phyloP scores from a whole-genome alignment of 805 yeast species.

The Saccharomycopsis fibuligera region DNA sequence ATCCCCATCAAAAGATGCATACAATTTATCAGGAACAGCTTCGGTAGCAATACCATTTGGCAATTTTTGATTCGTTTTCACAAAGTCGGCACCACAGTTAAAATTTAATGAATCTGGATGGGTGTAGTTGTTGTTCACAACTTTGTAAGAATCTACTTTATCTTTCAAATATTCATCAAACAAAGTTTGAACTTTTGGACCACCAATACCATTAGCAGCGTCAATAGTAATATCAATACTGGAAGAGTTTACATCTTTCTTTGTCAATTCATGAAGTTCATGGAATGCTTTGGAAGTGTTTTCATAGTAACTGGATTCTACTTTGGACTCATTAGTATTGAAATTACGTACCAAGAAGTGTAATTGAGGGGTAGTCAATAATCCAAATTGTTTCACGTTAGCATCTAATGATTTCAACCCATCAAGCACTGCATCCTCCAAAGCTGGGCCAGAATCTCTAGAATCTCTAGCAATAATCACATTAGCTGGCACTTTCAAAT shows the following conservation, averaged over 20 bases:
- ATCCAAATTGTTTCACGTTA: slow-evolving; percentile 48
- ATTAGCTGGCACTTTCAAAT: slow-evolving; percentile 35
- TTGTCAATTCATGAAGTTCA: slow-evolving; percentile 32
- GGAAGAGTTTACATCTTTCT: slow-evolving; percentile 20
- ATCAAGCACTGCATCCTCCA: slow-evolving; percentile 51
- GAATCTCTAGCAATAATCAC: slow-evolving; percentile 83
- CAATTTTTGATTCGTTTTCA: slow-evolving; percentile 76
- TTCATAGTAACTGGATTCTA: slow-evolving; percentile 62
- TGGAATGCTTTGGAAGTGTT: slow-evolving; percentile 54
- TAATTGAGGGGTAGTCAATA: slow-evolving; percentile 88
- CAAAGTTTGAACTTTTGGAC: slow-evolving; percentile 55
- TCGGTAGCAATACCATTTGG: slow-evolving; percentile 49
- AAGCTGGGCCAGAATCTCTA: slow-evolving; percentile 71
- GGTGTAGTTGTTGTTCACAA: slow-evolving; percentile 50
- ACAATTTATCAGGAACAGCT: slow-evolving; percentile 43
- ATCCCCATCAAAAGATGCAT: slow-evolving; percentile 92
- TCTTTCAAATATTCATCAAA: slow-evolving; percentile 35
- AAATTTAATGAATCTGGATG: slow-evolving; percentile 59
- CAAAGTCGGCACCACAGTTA: slow-evolving; percentile 92
- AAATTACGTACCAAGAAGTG: slow-evolving; percentile 75
- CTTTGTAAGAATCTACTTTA: slow-evolving; percentile 34
- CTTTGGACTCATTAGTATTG: slow-evolving; percentile 51
- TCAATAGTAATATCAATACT: slow-evolving; percentile 59
- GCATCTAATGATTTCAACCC: slow-evolving; percentile 52
- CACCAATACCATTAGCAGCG: slow-evolving; percentile 97